These are phyloP conservation scores for Psilocybe cyanescens DNA, from an alignment of 768 basidiomycete genomes.

Conservation along the genomic window DNA sequence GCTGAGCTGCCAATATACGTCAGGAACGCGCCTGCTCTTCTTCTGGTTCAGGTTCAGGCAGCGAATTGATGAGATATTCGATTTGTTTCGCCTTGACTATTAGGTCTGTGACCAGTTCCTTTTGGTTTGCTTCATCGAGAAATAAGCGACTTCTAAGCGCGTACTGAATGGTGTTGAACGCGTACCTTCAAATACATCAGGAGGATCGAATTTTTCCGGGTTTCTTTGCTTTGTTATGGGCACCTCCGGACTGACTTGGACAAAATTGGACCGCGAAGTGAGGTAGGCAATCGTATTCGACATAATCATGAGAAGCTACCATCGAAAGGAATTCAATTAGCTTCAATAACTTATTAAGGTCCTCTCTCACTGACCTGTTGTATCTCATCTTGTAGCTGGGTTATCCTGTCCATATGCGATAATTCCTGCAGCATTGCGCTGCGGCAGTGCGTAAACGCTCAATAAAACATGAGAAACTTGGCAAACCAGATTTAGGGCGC, in stretches of 20 bases:
- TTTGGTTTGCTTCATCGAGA: slow-evolving; percentile 66
- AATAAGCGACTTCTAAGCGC: not conserved
- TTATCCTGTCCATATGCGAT: slow-evolving; percentile 95
- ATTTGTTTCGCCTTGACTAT: slow-evolving; percentile 89
- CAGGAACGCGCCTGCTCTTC: slow-evolving; percentile 62
- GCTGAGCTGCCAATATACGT: not conserved
- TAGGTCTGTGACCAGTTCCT: slow-evolving; percentile 82
- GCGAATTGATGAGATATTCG: slow-evolving; percentile 78
- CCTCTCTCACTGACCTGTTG: slow-evolving; percentile 62
- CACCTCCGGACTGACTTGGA: slow-evolving; percentile 76
- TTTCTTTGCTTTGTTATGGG: slow-evolving; percentile 85
- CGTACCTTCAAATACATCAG: slow-evolving; percentile 77
- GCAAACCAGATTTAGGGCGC: not conserved
- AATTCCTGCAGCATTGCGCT: slow-evolving; percentile 92
- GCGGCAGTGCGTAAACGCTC: slow-evolving; percentile 29
- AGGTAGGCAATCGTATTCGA: slow-evolving; percentile 82
- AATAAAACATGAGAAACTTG: slow-evolving; percentile 19
- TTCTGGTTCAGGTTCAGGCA: slow-evolving; percentile 81
- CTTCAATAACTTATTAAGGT: not conserved
- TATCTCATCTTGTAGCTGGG: slow-evolving; percentile 93
- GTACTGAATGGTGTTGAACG: not conserved
- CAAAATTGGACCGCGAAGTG: slow-evolving; percentile 73
- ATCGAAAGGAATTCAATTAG: not conserved
- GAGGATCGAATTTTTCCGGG: slow-evolving; percentile 70
- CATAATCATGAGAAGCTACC: slow-evolving; percentile 86